Conservation (phyloP, 805 yeast genomes). For the Monosporozyma unispora region DNA sequence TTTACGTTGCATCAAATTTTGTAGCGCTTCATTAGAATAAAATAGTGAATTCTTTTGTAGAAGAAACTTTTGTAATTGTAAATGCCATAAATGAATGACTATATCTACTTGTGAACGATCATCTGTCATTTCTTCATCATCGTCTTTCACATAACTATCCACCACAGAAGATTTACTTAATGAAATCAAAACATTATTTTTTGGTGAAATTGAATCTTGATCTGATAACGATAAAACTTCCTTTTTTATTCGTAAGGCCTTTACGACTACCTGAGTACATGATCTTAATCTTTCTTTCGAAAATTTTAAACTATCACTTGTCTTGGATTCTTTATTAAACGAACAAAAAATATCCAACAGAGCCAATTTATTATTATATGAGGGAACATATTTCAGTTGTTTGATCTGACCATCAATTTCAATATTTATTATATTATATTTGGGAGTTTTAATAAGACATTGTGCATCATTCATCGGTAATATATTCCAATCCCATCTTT, state of each 20-base stretch:
- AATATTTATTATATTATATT: conserved; percentile 15
- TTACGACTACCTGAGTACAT: conserved; percentile 15
- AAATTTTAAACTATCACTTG: conserved; percentile 14
- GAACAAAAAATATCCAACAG: conserved; percentile 20
- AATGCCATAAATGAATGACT: conserved; percentile 20
- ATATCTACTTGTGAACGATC: conserved; percentile 17
- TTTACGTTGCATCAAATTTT: conserved; percentile 16
- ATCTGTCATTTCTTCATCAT: conserved; percentile 7
- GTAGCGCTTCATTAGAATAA: conserved; percentile 21
- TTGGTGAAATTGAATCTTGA: background rate
- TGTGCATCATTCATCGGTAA: conserved; percentile 17
- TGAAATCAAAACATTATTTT: background rate
- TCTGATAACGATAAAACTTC: background rate
- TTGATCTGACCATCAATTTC: conserved; percentile 19
- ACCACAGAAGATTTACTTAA: background rate
- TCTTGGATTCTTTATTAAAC: conserved; percentile 18
- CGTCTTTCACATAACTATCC: background rate
- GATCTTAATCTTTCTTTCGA: conserved; percentile 19
- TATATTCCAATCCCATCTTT: conserved; percentile 21
- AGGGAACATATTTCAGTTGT: conserved; percentile 20
- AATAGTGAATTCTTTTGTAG: conserved; percentile 20
- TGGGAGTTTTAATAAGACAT: conserved; percentile 10
- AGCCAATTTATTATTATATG: conserved; percentile 17
- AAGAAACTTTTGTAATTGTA: conserved; percentile 18
- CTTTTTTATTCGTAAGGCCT: conserved; percentile 12